Percentiles rank a stretch among this genome's conserved stretches.
Evolutionary conservation across 73 alveolate species (phyloP).

Genomic region (Effrenium voratum): DNA sequence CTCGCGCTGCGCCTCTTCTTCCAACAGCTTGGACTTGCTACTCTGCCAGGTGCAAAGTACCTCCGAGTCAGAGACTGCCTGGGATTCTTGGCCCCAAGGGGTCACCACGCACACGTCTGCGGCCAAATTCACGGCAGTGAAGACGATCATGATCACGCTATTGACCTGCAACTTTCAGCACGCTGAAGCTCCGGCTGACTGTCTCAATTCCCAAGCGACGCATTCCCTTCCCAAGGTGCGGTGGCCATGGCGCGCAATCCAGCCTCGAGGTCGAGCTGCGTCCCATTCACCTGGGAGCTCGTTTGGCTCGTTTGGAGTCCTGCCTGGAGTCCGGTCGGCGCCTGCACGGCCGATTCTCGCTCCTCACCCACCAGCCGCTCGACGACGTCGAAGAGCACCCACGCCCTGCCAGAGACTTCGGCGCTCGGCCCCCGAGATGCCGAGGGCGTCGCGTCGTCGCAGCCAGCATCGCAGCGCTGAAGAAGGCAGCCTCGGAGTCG

Average conservation of each 20-base stretch:
- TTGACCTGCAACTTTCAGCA: constrained; percentile 20
- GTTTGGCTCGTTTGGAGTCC: background rate
- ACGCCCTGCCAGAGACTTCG: constrained; percentile 21
- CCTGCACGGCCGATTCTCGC: constrained; percentile 49
- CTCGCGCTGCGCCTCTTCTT: constrained; percentile 10
- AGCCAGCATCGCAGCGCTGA: constrained; percentile 83
- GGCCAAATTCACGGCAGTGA: constrained; percentile 48
- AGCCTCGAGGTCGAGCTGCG: constrained; percentile 89
- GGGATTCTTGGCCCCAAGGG: background rate
- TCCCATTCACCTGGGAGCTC: constrained; percentile 42
- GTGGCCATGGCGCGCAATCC: background rate
- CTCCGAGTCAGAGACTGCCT: background rate
- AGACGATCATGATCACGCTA: constrained; percentile 71
- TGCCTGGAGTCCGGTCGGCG: background rate
- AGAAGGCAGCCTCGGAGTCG: constrained; percentile 35
- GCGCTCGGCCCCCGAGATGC: background rate
- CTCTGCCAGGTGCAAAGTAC: constrained; percentile 58
- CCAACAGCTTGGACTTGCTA: constrained; percentile 42
- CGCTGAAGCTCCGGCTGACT: too few species aligned
- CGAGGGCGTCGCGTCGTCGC: constrained; percentile 62
- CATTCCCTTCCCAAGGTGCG: background rate
- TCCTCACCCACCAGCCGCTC: constrained; percentile 75
- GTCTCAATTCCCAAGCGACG: too few species aligned
- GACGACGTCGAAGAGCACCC: constrained; percentile 85
- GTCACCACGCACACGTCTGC: constrained; percentile 40